Evolutionary conservation across 75 land plant species (phyloP), one percentile per base, ranked within the genome.

Genomic region (Picea glauca): DNA sequence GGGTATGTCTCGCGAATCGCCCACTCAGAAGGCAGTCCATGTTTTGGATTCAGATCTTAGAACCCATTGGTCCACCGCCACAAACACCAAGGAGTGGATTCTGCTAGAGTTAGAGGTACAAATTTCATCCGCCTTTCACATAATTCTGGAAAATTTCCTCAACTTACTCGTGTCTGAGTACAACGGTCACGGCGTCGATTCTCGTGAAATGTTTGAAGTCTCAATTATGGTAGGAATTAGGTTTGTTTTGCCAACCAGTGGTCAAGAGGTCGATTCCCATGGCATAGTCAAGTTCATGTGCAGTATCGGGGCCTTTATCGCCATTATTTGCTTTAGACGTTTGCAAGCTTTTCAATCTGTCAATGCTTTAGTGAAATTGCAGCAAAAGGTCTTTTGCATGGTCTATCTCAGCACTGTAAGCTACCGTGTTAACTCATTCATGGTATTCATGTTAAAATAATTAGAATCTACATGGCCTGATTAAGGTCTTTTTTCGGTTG

Each of bases 11-110:
- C 79, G 95, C 15, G 99, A 94, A 76, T 91, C 94, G 11, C 81
- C 88, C 14, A 77, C 98, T 6, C 98, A 92, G 84, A 95, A 92
- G 76, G 99, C 95, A 20, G n/a, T 85, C 40, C 79, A 92, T 61
- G 85, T 96, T 2, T 94, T 96, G 54, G 99, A 96, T 60, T 7
- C 93, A n/a, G 99, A 96, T 87, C 93, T 93, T 61, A 88, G 93
- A 20, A 86, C 82, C 26, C 95, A 96, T 68, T 96, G 99, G 98
- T 96, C 99, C 66, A 92, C 98, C 17, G 90, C 79, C 76, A 96
- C 99, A 80, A 96, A 92, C 86, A 90, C 95, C 81, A 96, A 96
- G 78, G 99, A 96, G 76, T 96, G 99, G 99, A 87, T 96, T 57
- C 80, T 94, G 38, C 95, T 96, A 35, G 99, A 96, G 72, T 89